Base-by-base conservation (phyloP, 2,329 filamentous ascomycete genomes). In the Epichloe gansuensis region DNA sequence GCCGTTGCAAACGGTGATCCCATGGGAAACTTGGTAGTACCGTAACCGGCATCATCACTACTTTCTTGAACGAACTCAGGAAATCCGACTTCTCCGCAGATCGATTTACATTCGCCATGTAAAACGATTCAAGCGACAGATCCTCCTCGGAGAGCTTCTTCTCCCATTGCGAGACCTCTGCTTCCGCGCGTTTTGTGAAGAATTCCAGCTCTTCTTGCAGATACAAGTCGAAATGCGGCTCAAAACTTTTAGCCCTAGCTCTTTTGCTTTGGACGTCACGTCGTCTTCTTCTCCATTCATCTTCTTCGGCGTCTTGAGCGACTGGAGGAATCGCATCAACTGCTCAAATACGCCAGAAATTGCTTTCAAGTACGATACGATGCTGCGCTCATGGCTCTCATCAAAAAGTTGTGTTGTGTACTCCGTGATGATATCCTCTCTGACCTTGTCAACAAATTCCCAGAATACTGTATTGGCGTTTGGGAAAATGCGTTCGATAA, bases 31-130 rank as follows among this genome's bases (percentile, higher is more conserved):
- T 83, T 1, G 89, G 88, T 4, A 97, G 74, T 8, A 90, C 91
- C 50, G 88, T 95, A 48, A 98, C 91, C 2, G 93, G 93, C 83
- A 95, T 94, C 91, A 98, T 96, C 58, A 98, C 88, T 8, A 98
- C 93, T 68, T 97, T 97, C 65, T 90, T 96, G 75, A 98, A 98
- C 0, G 91, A 95, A 46, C 85, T 93, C 56, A 98, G 66, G 62
- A 98, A 98, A 65, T 98, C 93, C 59, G 90, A 88, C 71, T 98
- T 98, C 57, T 94, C 93, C 1, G 90, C 93, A 65, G 95, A 90
- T 28, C 93, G 81, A 64, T 91, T 96, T 63, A 97, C 82, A 65
- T 90, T 96, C 25, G 86, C 86, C 91, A 97, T 96, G 71, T 90
- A 93, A 64, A 94, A 95, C 0, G 88, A 93, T 69, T 98, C 93